Percentiles rank a stretch among this genome's conserved stretches.
These are phyloP conservation scores for Pseudocercospora musae DNA, from an alignment of 2,329 filamentous ascomycete genomes.

Conservation along the genomic window DNA sequence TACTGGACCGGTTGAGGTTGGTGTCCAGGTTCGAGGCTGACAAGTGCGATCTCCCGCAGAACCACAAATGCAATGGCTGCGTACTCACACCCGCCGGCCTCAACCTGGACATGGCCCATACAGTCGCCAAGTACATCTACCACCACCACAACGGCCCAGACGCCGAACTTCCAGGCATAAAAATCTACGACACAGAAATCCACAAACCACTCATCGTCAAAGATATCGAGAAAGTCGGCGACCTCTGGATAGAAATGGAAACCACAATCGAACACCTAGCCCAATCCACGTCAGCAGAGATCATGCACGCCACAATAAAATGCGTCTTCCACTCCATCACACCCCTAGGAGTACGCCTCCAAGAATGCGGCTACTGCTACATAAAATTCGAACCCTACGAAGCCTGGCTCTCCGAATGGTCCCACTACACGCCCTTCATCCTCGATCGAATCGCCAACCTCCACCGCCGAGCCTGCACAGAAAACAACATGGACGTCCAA, in stretches of 20 bases:
- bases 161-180: slow-evolving; percentile 21
- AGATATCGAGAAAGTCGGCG: slow-evolving; percentile 15
- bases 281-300: not conserved
- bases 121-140: slow-evolving; percentile 28
- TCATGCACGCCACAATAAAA: slow-evolving; percentile 10
- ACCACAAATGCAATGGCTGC: slow-evolving; percentile 36
- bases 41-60: not conserved
- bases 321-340: slow-evolving; percentile 27
- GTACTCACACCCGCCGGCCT: slow-evolving; percentile 33
- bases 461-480: slow-evolving; percentile 16
- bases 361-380: slow-evolving; percentile 28
- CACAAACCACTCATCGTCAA: slow-evolving; percentile 29
- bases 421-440: slow-evolving; percentile 14
- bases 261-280: slow-evolving; percentile 2
- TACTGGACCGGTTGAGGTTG: not conserved
- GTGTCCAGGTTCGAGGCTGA: not conserved
- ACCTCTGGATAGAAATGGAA: slow-evolving; percentile 29
- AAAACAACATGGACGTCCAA: slow-evolving; percentile 14
- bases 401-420: slow-evolving; percentile 26
- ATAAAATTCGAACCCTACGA: slow-evolving; percentile 21
- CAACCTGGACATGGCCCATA: slow-evolving; percentile 36
- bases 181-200: slow-evolving; percentile 27
- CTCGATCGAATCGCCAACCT: slow-evolving; percentile 21
- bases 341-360: slow-evolving; percentile 22
- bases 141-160: slow-evolving; percentile 10